A percentile compares a stretch with the other conserved stretches of the same genome.
Conservation (phyloP, 176 grass and related monocot species). For the Puccinellia tenuiflora region DNA sequence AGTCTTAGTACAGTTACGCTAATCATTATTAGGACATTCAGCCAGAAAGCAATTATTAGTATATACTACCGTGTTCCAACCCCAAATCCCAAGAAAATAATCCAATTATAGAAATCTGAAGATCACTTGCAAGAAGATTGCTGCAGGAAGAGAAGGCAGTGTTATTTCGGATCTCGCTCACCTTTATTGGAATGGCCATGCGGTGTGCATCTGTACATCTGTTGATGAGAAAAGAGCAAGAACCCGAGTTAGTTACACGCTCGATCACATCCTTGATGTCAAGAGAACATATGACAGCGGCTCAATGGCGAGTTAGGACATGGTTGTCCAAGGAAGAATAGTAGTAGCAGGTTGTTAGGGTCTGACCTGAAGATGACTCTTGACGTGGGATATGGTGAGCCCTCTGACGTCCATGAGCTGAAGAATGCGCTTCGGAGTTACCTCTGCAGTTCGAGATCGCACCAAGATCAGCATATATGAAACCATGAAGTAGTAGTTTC, state of each 20-base stretch:
- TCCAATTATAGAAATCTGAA: not conserved
- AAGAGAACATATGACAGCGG: not conserved
- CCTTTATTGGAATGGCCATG: conserved; percentile 54
- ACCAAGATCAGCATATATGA: not conserved
- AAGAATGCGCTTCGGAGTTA: conserved; percentile 89
- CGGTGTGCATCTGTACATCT: conserved; percentile 92
- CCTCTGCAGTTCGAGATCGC: conserved; percentile 32
- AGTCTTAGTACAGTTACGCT: too few species aligned
- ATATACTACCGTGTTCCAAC: not conserved
- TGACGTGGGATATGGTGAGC: conserved; percentile 87
- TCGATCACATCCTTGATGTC: not conserved
- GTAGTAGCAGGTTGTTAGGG: not conserved
- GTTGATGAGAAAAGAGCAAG: conserved; percentile 8
- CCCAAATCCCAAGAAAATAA: not conserved
- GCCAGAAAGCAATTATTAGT: not conserved
- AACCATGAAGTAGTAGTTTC: not conserved
- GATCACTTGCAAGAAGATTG: not conserved
- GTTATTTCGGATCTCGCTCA: not conserved
- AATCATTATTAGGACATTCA: conserved; percentile 1
- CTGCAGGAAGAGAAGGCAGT: not conserved
- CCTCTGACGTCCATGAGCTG: conserved; percentile 74
- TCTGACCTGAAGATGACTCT: conserved; percentile 91
- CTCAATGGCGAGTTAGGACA: not conserved
- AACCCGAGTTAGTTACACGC: not conserved
- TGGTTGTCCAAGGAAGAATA: not conserved